These are phyloP conservation scores for Zychaea mexicana DNA, from an alignment of 371 early-diverging fungal genomes.

Conservation along the genomic window DNA sequence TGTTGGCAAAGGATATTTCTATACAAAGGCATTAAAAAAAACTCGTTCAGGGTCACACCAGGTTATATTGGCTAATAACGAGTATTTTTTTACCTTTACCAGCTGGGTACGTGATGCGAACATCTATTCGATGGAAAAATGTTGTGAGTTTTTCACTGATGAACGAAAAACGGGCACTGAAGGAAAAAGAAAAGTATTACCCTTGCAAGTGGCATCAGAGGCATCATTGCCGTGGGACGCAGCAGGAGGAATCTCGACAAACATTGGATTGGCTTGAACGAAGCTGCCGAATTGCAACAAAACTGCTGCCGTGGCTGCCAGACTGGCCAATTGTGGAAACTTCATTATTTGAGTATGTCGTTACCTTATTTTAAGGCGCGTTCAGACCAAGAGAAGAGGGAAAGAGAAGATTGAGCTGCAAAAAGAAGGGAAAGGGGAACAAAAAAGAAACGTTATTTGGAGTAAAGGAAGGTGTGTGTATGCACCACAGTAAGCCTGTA, in stretches of 20 bases:
- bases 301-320: conserved; percentile 10
- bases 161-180: neutral
- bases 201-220: conserved; percentile 6
- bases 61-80: conserved; percentile 21
- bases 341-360: conserved; percentile 28
- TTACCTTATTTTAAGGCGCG: too few species aligned
- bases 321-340: conserved; percentile 29
- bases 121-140: conserved; percentile 17
- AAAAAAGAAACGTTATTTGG: too few species aligned
- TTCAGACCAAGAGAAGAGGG: too few species aligned
- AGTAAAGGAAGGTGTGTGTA: neutral
- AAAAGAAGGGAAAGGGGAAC: conserved; percentile 10
- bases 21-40: neutral
- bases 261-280: conserved; percentile 16
- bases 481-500: too few species aligned
- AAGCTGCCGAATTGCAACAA: conserved; percentile 14
- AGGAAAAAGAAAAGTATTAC: neutral
- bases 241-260: conserved; percentile 1
- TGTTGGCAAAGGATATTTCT: conserved; percentile 31
- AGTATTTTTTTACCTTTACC: conserved; percentile 8
- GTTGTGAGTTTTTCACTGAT: neutral
- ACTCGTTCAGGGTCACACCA: neutral
- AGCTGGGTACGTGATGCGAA: conserved; percentile 38
- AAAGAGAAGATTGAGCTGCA: too few species aligned
- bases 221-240: conserved; percentile 23